Percentiles rank a stretch among this genome's conserved stretches.
Evolutionary conservation across 2,329 filamentous ascomycete species (phyloP).

Genomic region (Parastagonospora avenae): DNA sequence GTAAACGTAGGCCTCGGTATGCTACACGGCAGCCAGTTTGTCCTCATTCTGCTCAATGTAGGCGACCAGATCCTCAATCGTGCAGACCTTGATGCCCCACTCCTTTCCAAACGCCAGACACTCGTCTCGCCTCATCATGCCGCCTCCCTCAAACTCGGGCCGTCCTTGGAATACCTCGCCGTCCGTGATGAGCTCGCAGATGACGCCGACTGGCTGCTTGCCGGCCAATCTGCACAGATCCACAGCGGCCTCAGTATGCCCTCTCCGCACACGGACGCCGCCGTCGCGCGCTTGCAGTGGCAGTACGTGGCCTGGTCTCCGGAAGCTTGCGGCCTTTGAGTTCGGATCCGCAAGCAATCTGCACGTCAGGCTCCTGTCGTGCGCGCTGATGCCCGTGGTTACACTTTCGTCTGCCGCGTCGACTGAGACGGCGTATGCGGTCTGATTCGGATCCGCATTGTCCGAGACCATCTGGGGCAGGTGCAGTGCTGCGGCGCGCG

Average conservation of each 20-base stretch:
- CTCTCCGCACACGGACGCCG: conserved; percentile 77
- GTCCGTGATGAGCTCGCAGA: conserved; percentile 90
- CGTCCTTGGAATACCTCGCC: conserved; percentile 73
- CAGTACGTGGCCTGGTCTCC: conserved; percentile 87
- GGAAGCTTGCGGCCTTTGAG: conserved; percentile 64
- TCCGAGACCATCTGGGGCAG: conserved; percentile 90
- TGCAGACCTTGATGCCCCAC: conserved; percentile 92
- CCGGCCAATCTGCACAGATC: conserved; percentile 89
- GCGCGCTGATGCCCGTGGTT: conserved; percentile 88
- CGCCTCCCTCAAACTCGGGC: conserved; percentile 69
- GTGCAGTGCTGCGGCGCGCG: conserved; percentile 70
- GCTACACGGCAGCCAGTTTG: conserved; percentile 23
- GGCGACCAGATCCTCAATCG: conserved; percentile 85
- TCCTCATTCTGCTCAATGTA: conserved; percentile 80
- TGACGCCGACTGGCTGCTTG: conserved; percentile 74
- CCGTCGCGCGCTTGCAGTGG: conserved; percentile 80
- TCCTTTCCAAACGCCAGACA: conserved; percentile 85
- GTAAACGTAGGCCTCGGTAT: no score
- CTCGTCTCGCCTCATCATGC: conserved; percentile 89
- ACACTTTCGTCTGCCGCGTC: conserved; percentile 70
- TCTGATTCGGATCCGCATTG: conserved; percentile 79
- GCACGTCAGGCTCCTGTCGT: conserved; percentile 84
- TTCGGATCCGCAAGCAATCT: conserved; percentile 72
- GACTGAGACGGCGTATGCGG: conserved; percentile 90
- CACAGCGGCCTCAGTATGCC: conserved; percentile 92